These are phyloP conservation scores for Fusarium coffeatum DNA, from an alignment of 2,329 filamentous ascomycete species.

Conservation along the genomic window DNA sequence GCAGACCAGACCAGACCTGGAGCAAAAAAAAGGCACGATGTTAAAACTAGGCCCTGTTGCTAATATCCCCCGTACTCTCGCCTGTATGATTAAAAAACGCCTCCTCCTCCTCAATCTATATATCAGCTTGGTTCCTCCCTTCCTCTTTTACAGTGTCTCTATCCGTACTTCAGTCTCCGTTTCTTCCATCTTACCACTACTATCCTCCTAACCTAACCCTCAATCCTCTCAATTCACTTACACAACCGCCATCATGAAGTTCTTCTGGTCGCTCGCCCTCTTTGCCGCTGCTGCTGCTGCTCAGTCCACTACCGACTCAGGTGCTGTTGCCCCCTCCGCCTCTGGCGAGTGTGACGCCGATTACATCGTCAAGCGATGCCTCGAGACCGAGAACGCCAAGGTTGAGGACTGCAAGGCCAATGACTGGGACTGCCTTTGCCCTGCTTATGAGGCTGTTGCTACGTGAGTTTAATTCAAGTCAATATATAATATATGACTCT, in stretches of 20 bases:
- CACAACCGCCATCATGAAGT: conserved; percentile 57
- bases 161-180: neutral
- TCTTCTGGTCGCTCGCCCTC: conserved; percentile 56
- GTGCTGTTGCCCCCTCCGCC: conserved; percentile 46
- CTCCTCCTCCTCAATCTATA: conserved; percentile 9
- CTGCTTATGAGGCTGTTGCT: conserved; percentile 57
- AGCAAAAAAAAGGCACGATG: conserved; percentile 28
- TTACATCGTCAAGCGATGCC: conserved; percentile 60
- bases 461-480: conserved; percentile 54
- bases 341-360: conserved; percentile 57
- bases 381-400: conserved; percentile 55
- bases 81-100: conserved; percentile 36
- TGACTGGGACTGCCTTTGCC: conserved; percentile 63
- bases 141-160: neutral
- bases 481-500: neutral
- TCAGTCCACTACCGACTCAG: conserved; percentile 45
- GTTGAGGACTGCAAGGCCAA: conserved; percentile 52
- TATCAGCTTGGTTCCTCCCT: conserved; percentile 17
- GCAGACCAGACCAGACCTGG: conserved; percentile 16
- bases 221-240: conserved; percentile 1
- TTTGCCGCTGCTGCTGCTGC: conserved; percentile 53
- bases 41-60: conserved; percentile 31
- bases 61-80: conserved; percentile 38
- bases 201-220: neutral
- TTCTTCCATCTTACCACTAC: neutral